A percentile compares a stretch with the other conserved stretches of the same genome.
Conservation (phyloP, 1,284 basidiomycete species). For the Sphaerobolus stellatus region DNA sequence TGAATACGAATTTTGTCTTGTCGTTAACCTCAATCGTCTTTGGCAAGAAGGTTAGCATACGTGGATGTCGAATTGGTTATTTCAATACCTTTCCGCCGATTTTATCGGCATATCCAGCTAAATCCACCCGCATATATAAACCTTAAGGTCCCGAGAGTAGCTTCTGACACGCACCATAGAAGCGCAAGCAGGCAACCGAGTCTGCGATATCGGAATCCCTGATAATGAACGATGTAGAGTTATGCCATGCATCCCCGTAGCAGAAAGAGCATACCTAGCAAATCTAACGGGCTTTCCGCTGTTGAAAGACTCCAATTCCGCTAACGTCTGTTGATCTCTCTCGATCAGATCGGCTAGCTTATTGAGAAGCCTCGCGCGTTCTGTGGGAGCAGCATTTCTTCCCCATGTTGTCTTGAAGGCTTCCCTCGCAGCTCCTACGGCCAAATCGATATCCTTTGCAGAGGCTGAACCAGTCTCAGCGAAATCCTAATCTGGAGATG, state of each 20-base stretch:
- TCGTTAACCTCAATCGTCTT: constrained; percentile 82
- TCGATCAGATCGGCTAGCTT: constrained; percentile 93
- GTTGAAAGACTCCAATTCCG: constrained; percentile 78
- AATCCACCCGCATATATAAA: constrained; percentile 16
- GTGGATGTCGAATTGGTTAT: constrained; percentile 11
- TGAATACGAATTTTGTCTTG: constrained; percentile 79
- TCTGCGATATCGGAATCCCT: constrained; percentile 87
- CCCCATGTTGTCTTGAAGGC: constrained; percentile 92
- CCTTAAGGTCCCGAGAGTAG: background rate
- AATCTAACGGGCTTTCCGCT: constrained; percentile 84
- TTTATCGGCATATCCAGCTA: constrained; percentile 40
- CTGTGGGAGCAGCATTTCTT: constrained; percentile 78
- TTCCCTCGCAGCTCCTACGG: constrained; percentile 79
- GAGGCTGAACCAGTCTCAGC: constrained; percentile 48
- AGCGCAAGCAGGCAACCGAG: constrained; percentile 76
- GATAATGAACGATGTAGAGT: background rate
- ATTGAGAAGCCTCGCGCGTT: constrained; percentile 77
- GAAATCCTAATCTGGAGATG: constrained; percentile 7
- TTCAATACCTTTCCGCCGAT: constrained; percentile 60
- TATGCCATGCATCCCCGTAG: background rate
- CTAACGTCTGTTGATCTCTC: constrained; percentile 72
- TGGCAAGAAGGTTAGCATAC: background rate
- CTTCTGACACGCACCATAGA: constrained; percentile 49
- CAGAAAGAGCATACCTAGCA: constrained; percentile 49
- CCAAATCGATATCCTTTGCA: constrained; percentile 75